Evolutionary conservation across 108 stramenopile genomes (phyloP).

Genomic region (Cyclotella distinguenda): DNA sequence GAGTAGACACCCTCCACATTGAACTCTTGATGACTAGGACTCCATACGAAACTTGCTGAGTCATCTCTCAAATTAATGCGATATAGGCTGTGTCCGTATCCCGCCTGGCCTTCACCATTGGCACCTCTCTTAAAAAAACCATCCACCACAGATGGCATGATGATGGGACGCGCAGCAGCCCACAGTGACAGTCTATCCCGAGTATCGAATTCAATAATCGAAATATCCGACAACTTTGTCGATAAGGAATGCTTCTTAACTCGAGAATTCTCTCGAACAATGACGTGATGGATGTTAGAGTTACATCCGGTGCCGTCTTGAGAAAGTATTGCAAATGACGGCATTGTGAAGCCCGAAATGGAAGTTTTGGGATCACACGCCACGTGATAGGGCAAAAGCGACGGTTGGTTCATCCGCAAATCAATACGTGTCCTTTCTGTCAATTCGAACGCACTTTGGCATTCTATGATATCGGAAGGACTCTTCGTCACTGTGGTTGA

Average conservation of each 20-base stretch:
- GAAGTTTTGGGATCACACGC: slow-evolving; percentile 54
- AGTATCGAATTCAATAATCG: slow-evolving; percentile 36
- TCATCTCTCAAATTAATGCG: slow-evolving; percentile 66
- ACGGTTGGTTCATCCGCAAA: slow-evolving; percentile 36
- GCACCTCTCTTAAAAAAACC: slow-evolving; percentile 6
- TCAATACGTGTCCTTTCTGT: slow-evolving; percentile 56
- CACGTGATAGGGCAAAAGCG: slow-evolving; percentile 52
- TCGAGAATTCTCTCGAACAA: slow-evolving; percentile 5
- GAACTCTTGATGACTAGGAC: slow-evolving; percentile 74
- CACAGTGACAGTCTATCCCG: slow-evolving; percentile 21
- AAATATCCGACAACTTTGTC: slow-evolving; percentile 20
- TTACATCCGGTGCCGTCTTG: slow-evolving; percentile 1
- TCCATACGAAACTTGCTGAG: slow-evolving; percentile 65
- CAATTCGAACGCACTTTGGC: slow-evolving; percentile 45
- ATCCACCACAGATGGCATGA: slow-evolving; percentile 7
- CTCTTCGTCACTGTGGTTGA: background rate
- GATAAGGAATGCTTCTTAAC: slow-evolving; percentile 23
- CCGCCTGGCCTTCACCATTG: slow-evolving; percentile 8
- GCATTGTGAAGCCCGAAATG: slow-evolving; percentile 27
- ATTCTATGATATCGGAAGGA: slow-evolving; percentile 2
- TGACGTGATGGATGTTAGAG: slow-evolving; percentile 26
- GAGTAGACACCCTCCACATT: slow-evolving; percentile 69
- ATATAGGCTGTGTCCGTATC: slow-evolving; percentile 63
- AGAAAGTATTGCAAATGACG: slow-evolving; percentile 57
- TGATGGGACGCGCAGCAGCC: slow-evolving; percentile 30